These are phyloP conservation scores for Claviceps digitariae DNA, from an alignment of 2,329 filamentous ascomycete species.

Conservation along the genomic window DNA sequence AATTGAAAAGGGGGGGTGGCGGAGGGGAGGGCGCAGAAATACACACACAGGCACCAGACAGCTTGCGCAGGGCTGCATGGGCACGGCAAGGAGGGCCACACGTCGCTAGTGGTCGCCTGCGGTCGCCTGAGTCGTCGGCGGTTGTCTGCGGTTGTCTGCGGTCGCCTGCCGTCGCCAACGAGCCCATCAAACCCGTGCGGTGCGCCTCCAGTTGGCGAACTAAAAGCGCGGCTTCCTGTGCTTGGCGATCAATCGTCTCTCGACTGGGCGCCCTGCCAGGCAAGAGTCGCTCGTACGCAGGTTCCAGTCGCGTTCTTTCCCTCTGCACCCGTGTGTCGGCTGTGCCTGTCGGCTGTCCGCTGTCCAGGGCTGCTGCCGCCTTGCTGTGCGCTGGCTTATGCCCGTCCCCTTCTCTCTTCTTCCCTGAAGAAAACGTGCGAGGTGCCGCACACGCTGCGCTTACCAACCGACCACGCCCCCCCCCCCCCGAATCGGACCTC, in stretches of 20 bases:
- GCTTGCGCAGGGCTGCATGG: background rate
- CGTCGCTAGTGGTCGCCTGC: background rate
- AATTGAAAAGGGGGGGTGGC: background rate
- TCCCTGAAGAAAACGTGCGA: background rate
- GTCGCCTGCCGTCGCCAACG: background rate
- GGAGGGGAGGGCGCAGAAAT: background rate
- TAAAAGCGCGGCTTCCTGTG: slow-evolving; percentile 9
- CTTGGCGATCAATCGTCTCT: slow-evolving; percentile 10
- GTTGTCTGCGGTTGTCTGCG: too few relatives aligned
- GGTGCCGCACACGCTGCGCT: background rate
- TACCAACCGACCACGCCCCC: background rate
- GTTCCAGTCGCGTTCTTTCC: background rate
- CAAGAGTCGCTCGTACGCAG: background rate
- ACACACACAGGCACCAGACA: background rate
- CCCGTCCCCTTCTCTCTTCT: background rate
- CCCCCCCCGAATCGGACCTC: background rate
- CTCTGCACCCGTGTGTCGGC: background rate
- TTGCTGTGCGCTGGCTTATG: background rate
- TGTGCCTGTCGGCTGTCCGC: background rate
- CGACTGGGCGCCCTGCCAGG: slow-evolving; percentile 5
- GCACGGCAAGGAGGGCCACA: background rate
- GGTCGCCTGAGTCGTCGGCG: too few relatives aligned
- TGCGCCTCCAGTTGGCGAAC: slow-evolving; percentile 7
- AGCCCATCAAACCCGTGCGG: background rate
- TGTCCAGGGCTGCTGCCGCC: background rate